Conservation (phyloP, 2,329 filamentous ascomycete genomes). For the Cladosporium sp. region DNA sequence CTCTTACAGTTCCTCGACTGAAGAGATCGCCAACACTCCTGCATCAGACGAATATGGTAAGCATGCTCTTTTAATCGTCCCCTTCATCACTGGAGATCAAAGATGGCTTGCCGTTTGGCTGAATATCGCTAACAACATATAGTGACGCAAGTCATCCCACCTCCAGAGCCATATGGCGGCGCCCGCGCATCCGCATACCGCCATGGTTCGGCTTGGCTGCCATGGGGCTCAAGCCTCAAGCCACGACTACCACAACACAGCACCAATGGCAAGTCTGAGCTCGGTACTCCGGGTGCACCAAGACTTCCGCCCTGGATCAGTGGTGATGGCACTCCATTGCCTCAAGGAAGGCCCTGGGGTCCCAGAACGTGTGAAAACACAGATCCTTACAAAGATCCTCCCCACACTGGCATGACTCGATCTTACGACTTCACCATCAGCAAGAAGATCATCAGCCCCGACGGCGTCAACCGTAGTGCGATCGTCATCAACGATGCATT, state of each 20-base stretch:
- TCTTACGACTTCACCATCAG: constrained; percentile 32
- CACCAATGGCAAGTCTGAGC: constrained; percentile 25
- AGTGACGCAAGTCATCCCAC: background rate
- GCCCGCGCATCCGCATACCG: constrained; percentile 4
- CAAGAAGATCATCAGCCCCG: constrained; percentile 27
- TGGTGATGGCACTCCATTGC: constrained; percentile 17
- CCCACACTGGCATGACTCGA: constrained; percentile 32
- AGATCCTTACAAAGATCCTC: constrained; percentile 25
- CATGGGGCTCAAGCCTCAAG: background rate
- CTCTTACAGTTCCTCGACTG: background rate
- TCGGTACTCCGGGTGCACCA: constrained; percentile 24
- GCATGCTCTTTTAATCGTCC: background rate
- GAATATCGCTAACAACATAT: background rate
- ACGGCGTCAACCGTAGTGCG: constrained; percentile 29
- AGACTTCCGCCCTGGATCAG: constrained; percentile 21
- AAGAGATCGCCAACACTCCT: constrained; percentile 8
- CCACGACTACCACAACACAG: constrained; percentile 19
- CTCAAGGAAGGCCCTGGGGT: constrained; percentile 26
- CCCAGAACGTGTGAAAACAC: constrained; percentile 22
- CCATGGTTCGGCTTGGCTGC: constrained; percentile 11
- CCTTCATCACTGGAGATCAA: background rate
- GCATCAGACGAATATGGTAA: constrained; percentile 2
- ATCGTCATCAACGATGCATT: constrained; percentile 32
- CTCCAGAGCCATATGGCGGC: constrained; percentile 4
- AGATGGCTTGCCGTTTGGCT: background rate